phyloP scores from a whole-genome alignment of 352 stramenopile species.

The Achlya hypogyna region DNA sequence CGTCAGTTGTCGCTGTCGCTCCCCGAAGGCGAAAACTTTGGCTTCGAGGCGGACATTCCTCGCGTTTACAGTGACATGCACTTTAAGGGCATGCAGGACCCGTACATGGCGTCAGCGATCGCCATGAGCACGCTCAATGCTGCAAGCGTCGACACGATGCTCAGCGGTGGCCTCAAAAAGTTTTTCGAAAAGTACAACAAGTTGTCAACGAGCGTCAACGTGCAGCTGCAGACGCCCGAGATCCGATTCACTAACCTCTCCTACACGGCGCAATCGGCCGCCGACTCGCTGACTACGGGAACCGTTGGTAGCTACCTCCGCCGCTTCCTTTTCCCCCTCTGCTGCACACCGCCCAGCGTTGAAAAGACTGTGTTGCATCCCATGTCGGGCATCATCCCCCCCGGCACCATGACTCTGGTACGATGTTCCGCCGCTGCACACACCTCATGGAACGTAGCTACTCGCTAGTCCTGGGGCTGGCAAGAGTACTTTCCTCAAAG shows the following conservation, averaged over 20 bases:
- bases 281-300: not conserved
- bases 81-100: conserved; percentile 64
- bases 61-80: conserved; percentile 58
- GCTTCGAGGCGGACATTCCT: conserved; percentile 36
- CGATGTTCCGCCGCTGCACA: not conserved
- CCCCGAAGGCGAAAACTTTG: not conserved
- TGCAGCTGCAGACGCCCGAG: conserved; percentile 20
- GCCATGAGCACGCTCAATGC: conserved; percentile 45
- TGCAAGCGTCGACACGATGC: conserved; percentile 29
- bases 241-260: conserved; percentile 19
- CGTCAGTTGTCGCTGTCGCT: not conserved
- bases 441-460: not conserved
- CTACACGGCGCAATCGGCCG: conserved; percentile 12
- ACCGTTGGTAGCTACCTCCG: conserved; percentile 10
- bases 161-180: conserved; percentile 17
- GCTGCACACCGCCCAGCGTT: conserved; percentile 24
- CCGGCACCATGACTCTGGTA: conserved; percentile 54
- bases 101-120: conserved; percentile 38
- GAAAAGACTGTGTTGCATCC: conserved; percentile 49
- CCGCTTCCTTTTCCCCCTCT: conserved; percentile 28
- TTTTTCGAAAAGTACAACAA: conserved; percentile 24
- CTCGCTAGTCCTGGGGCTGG: conserved; percentile 52
- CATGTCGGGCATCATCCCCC: conserved; percentile 56
- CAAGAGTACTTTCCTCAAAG: conserved; percentile 69
- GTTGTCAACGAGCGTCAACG: not conserved